A percentile compares a stretch with the other conserved stretches of the same genome.
Conservation (phyloP, 768 basidiomycete genomes). For the Tulasnella calospora region DNA sequence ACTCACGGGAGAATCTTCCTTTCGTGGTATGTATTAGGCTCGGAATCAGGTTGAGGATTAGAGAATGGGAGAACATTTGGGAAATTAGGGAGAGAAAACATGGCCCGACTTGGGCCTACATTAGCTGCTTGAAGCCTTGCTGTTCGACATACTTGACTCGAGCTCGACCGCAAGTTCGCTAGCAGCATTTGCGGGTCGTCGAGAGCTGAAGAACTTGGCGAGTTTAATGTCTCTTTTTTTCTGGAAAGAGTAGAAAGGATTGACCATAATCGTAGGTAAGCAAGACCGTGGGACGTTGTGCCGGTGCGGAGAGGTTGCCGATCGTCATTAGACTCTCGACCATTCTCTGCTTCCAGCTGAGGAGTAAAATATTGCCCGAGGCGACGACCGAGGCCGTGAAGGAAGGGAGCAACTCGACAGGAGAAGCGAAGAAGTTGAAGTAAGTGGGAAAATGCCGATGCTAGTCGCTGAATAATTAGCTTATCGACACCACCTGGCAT, state of each 20-base stretch:
- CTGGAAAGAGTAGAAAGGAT: not conserved
- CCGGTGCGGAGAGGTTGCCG: not conserved
- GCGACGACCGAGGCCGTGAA: constrained; percentile 3
- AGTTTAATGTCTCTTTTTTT: not conserved
- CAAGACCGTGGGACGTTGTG: not conserved
- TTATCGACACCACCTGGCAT: constrained; percentile 2
- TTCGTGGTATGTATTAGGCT: constrained; percentile 68
- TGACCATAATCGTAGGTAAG: not conserved
- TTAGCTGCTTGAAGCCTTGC: not conserved
- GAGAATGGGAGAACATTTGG: constrained; percentile 11
- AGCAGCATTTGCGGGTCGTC: not conserved
- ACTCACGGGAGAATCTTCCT: constrained; percentile 84
- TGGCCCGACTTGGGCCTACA: not conserved
- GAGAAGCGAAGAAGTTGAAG: not conserved
- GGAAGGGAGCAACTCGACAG: constrained; percentile 3
- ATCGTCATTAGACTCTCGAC: constrained; percentile 1
- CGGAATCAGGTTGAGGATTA: constrained; percentile 34
- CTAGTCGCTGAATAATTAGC: not conserved
- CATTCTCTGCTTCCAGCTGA: not conserved
- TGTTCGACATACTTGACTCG: not conserved
- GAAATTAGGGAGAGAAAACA: constrained; percentile 21
- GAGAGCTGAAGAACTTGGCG: not conserved
- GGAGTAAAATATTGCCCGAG: not conserved
- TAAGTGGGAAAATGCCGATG: not conserved
- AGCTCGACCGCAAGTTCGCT: not conserved